phyloP scores from a whole-genome alignment of 768 basidiomycete genomes.

The Kwoniella botswanensis region DNA sequence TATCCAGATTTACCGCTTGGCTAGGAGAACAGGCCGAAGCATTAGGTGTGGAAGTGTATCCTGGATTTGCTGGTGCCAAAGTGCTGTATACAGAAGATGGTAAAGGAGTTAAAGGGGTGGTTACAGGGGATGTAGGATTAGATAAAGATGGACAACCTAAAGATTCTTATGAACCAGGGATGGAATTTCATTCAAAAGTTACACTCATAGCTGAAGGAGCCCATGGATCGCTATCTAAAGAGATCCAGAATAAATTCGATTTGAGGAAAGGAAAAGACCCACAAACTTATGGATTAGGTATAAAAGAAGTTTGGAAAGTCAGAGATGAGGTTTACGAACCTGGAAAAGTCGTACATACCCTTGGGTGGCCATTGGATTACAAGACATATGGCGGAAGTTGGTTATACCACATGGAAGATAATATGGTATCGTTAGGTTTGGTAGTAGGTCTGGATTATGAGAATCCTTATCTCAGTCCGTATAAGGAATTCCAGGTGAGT shows the following conservation, averaged over 20 bases:
- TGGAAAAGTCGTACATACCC: conserved; percentile 86
- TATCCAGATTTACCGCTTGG: conserved; percentile 89
- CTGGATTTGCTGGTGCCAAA: conserved; percentile 91
- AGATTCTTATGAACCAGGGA: conserved; percentile 89
- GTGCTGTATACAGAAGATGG: conserved; percentile 73
- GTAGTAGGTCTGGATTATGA: conserved; percentile 93
- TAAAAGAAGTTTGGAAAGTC: conserved; percentile 98
- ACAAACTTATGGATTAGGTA: conserved; percentile 93
- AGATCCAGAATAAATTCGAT: conserved; percentile 73
- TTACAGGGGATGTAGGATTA: conserved; percentile 93
- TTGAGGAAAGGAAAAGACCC: conserved; percentile 73
- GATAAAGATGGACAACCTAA: conserved; percentile 77
- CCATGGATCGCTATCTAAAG: conserved; percentile 87
- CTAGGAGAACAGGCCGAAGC: conserved; percentile 80
- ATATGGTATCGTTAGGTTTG: conserved; percentile 84
- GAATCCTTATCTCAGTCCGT: conserved; percentile 91
- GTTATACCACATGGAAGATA: conserved; percentile 93
- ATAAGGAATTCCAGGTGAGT: conserved; percentile 85
- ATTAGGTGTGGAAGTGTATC: conserved; percentile 90
- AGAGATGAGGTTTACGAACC: conserved; percentile 68
- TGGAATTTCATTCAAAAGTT: conserved; percentile 91
- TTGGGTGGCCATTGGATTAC: conserved; percentile 89
- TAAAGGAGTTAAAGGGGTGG: conserved; percentile 73
- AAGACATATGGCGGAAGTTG: conserved; percentile 90
- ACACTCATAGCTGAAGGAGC: conserved; percentile 94